Evolutionary conservation across 495 filamentous ascomycete species (phyloP), one percentile per base, ranked within the genome.

Genomic region (Viridothelium virens): DNA sequence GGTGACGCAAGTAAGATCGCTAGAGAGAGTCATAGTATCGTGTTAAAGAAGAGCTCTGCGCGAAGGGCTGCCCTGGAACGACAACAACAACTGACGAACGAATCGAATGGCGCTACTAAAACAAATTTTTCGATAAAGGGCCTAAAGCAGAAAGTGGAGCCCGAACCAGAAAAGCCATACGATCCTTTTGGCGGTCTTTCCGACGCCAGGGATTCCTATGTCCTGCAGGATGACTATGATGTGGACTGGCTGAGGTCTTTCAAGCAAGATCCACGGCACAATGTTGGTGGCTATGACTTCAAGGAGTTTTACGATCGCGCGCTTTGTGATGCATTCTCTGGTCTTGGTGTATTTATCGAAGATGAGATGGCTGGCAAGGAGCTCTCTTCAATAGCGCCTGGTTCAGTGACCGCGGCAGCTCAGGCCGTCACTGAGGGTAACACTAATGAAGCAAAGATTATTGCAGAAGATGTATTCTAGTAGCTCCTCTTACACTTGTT

Each of bases 261-360:
- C 36, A 83, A 83, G 56, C 84, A 82, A 11, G 83, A 89, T 73
- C 72, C 79, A 2, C 76, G 78, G 9, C 83, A 87, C 70, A 79
- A 80, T n/a, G 90, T 89, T 38, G 92, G 93, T 50, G 94, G 94
- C 0, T 97, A 92, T 74, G 86, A 87, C 72, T 77, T 95, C 41
- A 75, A 77, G 14, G 92, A 96, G 71, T 97, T 92, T 70, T 91
- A 88, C 72, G 78, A 85, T 36, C 80, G 91, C 33, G 87, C 89
- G 25, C 76, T 97, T 77, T 85, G 90, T 70, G 92, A 96, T 73
- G 92, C 93, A 0, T 98, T 96, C 77, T 85, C 89, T 0, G 94
- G 94, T 0, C 75, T 98, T 69, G 92, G 89, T 1, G 87, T 91
- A 56, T 89, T 96, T 70, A 73, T 91, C 37, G 89, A 84, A 46